These are phyloP conservation scores for Waltergamsia citrina DNA, from an alignment of 2,329 filamentous ascomycete species.

Conservation along the genomic window DNA sequence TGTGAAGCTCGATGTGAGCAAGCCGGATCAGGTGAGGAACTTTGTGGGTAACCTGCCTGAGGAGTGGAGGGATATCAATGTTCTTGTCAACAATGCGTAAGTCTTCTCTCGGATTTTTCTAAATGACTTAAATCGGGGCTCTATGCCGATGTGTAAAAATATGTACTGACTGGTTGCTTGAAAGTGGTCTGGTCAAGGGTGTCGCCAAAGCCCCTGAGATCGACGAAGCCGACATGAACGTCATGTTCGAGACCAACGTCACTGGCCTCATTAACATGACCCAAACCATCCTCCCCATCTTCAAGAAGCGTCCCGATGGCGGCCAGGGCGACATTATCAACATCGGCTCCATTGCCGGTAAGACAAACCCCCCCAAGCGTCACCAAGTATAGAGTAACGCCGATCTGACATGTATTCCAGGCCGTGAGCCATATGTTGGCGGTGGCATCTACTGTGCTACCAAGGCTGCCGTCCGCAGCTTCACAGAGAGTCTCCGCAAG, in stretches of 20 bases:
- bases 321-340: slow-evolving; percentile 93
- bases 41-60: slow-evolving; percentile 69
- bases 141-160: no score
- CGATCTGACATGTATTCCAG: slow-evolving; percentile 12
- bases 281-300: slow-evolving; percentile 77
- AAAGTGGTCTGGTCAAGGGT: slow-evolving; percentile 78
- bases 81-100: slow-evolving; percentile 94
- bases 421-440: slow-evolving; percentile 73
- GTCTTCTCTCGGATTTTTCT: slow-evolving; percentile 28
- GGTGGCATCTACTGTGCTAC: slow-evolving; percentile 90
- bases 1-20: slow-evolving; percentile 80
- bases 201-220: slow-evolving; percentile 82
- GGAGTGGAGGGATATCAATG: slow-evolving; percentile 76
- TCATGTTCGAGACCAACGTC: slow-evolving; percentile 92
- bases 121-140: no score
- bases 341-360: slow-evolving; percentile 76
- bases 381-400: no score
- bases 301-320: slow-evolving; percentile 64
- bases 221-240: slow-evolving; percentile 66
- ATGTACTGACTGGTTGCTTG: not conserved
- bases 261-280: slow-evolving; percentile 95
- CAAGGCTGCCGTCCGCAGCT: slow-evolving; percentile 79
- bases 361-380: slow-evolving; percentile 1
- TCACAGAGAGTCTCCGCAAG: slow-evolving; percentile 73
- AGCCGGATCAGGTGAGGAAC: slow-evolving; percentile 58